Percentiles rank a stretch among this genome's conserved stretches.
phyloP scores from a whole-genome alignment of 331 rosid genomes.

The Acacia concinna region DNA sequence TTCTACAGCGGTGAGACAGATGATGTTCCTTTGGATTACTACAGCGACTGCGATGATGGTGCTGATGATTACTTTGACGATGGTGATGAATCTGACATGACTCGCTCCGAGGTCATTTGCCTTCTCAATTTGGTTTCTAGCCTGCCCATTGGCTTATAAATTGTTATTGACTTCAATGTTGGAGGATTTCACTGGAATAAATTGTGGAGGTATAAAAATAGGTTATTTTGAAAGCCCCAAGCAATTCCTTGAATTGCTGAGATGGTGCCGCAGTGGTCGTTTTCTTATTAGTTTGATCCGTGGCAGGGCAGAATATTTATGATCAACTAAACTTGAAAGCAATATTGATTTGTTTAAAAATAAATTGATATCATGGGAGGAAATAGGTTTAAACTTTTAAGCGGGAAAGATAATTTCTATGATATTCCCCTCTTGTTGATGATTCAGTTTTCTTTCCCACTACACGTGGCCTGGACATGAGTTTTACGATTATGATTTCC shows the following conservation, averaged over 20 bases:
- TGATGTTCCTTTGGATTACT: slow-evolving; percentile 58
- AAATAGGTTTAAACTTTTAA: background rate
- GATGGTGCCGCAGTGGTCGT: background rate
- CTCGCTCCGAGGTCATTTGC: slow-evolving; percentile 61
- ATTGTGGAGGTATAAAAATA: background rate
- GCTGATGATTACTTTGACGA: slow-evolving; percentile 66
- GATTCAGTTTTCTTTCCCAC: background rate
- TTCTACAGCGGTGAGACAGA: slow-evolving; percentile 81
- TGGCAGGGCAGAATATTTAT: background rate
- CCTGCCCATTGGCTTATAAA: background rate
- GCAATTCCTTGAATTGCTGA: background rate
- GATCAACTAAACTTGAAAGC: background rate
- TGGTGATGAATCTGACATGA: slow-evolving; percentile 56
- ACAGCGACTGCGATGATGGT: slow-evolving; percentile 54
- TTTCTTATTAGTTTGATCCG: background rate
- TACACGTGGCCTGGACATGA: background rate
- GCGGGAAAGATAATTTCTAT: background rate
- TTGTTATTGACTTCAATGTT: background rate
- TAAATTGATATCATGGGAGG: background rate
- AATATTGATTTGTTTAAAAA: background rate
- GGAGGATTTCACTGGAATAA: background rate
- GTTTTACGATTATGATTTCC: background rate
- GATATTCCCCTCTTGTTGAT: background rate
- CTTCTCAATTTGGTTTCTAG: background rate
- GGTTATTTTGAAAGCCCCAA: background rate